Percentiles rank a stretch among this genome's conserved stretches.
phyloP scores from a whole-genome alignment of 306 rosid genomes.

The Hippophae gyantsensis region DNA sequence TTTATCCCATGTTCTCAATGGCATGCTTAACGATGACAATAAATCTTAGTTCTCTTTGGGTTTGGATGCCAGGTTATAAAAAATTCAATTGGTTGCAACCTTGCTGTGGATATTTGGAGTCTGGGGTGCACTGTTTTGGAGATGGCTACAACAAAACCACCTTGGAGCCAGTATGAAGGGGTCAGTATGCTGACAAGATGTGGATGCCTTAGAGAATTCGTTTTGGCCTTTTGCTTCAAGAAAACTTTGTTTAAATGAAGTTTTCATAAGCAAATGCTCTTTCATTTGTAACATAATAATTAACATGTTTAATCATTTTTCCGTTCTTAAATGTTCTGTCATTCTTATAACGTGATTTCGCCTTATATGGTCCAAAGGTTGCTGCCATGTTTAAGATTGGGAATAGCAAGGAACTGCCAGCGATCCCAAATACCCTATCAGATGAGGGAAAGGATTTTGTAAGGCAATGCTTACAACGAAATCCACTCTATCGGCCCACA shows the following conservation, averaged over 20 bases:
- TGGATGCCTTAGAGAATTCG: background rate
- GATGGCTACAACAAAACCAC: conserved; percentile 98
- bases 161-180: conserved; percentile 99
- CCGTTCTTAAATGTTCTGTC: background rate
- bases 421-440: conserved; percentile 67
- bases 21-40: conserved; percentile 13
- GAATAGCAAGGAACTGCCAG: conserved; percentile 67
- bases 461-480: conserved; percentile 66
- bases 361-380: conserved; percentile 28
- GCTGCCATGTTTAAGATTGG: conserved; percentile 97
- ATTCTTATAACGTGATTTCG: no score
- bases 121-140: conserved; percentile 99
- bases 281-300: background rate
- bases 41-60: conserved; percentile 12
- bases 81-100: conserved; percentile 73
- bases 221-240: background rate
- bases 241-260: background rate
- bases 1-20: conserved; percentile 13
- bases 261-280: background rate
- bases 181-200: conserved; percentile 34
- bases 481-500: conserved; percentile 60
- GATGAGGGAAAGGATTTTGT: conserved; percentile 83
- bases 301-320: background rate
- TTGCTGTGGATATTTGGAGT: conserved; percentile 99
- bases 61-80: conserved; percentile 62